Evolutionary conservation across 2,329 filamentous ascomycete genomes (phyloP).

Genomic region (Phyllachora maydis): DNA sequence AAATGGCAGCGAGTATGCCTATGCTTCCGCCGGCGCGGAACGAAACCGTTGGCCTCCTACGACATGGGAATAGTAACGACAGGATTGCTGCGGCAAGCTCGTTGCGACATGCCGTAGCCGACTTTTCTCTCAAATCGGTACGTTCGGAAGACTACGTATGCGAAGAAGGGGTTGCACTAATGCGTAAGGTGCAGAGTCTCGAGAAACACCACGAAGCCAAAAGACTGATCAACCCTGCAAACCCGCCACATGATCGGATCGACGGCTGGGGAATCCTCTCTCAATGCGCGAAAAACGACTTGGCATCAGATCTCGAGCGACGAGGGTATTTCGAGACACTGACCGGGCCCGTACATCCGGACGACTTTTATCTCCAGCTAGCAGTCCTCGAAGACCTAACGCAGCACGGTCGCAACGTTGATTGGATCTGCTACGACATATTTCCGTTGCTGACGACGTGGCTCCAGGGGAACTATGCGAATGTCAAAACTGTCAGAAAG

Average conservation of each 20-base stretch:
- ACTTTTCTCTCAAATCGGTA: constrained; percentile 34
- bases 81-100: constrained; percentile 34
- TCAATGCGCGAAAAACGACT: constrained; percentile 40
- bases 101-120: constrained; percentile 32
- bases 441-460: constrained; percentile 40
- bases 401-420: constrained; percentile 36
- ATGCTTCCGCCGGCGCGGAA: too few relatives aligned
- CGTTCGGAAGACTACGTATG: constrained; percentile 1
- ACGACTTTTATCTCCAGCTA: constrained; percentile 49
- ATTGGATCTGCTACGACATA: constrained; percentile 47
- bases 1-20: too few relatives aligned
- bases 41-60: too few relatives aligned
- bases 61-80: too few relatives aligned
- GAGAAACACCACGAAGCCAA: constrained; percentile 47
- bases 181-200: constrained; percentile 13
- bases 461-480: constrained; percentile 33
- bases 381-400: constrained; percentile 40
- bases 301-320: constrained; percentile 45
- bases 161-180: background rate
- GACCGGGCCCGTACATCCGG: constrained; percentile 29
- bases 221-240: constrained; percentile 38
- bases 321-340: constrained; percentile 44
- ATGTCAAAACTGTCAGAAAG: constrained; percentile 28
- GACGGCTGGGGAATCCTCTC: constrained; percentile 46
- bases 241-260: constrained; percentile 28